A percentile compares a stretch with the other conserved stretches of the same genome.
Conservation (phyloP, 305 asterid species). For the Plantago coronopus region DNA sequence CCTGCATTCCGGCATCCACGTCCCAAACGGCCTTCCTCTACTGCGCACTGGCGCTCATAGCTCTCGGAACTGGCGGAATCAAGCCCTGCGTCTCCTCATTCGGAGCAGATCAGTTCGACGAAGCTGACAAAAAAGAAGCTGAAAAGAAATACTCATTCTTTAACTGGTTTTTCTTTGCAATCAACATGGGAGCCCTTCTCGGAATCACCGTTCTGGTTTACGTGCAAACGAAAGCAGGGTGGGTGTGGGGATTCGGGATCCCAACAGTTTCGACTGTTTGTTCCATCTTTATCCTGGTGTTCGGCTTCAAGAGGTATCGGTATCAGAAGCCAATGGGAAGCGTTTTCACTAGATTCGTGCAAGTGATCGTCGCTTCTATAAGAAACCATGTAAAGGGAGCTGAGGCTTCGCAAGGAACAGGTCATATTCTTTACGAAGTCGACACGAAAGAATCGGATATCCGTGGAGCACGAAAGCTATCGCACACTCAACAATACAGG, state of each 20-base stretch:
- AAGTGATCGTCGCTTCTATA: slow-evolving; percentile 44
- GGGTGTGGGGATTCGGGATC: slow-evolving; percentile 54
- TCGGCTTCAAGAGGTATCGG: slow-evolving; percentile 41
- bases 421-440: slow-evolving; percentile 43
- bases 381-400: slow-evolving; percentile 43
- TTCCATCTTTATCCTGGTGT: slow-evolving; percentile 34
- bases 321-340: slow-evolving; percentile 65
- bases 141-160: slow-evolving; percentile 52
- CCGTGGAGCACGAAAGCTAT: slow-evolving; percentile 49
- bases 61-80: slow-evolving; percentile 66
- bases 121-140: slow-evolving; percentile 39
- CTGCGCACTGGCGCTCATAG: slow-evolving; percentile 42
- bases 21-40: slow-evolving; percentile 45
- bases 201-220: slow-evolving; percentile 54
- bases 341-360: slow-evolving; percentile 58
- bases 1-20: slow-evolving; percentile 44
- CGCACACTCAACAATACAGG: slow-evolving; percentile 54
- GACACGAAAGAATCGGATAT: slow-evolving; percentile 45
- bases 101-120: slow-evolving; percentile 66
- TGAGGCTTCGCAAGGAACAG: slow-evolving; percentile 11
- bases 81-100: slow-evolving; percentile 70
- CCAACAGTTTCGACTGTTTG: slow-evolving; percentile 40
- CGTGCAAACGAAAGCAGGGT: slow-evolving; percentile 43
- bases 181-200: slow-evolving; percentile 55
- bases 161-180: slow-evolving; percentile 70